Percentiles rank a stretch among this genome's conserved stretches.
Conservation (phyloP, 2,329 filamentous ascomycete species). For the Alternaria longipes region DNA sequence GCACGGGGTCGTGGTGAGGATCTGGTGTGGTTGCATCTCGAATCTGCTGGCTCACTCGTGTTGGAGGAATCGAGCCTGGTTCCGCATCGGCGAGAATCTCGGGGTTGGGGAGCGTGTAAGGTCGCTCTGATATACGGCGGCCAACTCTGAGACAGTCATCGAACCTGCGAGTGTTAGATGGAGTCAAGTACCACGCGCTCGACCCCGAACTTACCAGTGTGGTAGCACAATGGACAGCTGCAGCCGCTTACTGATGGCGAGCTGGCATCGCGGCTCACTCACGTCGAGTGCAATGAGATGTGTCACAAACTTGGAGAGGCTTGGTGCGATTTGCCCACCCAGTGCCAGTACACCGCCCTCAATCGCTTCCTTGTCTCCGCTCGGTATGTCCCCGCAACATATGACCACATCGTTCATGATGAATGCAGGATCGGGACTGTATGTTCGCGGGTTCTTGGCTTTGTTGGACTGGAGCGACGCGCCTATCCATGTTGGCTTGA, state of each 20-base stretch:
- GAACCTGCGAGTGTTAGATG: constrained; percentile 69
- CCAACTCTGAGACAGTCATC: constrained; percentile 95
- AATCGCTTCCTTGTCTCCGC: constrained; percentile 90
- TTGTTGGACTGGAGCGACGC: constrained; percentile 74
- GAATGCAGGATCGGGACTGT: constrained; percentile 88
- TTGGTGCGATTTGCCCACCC: constrained; percentile 80
- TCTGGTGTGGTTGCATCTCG: constrained; percentile 47
- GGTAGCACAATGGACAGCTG: constrained; percentile 87
- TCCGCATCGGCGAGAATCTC: constrained; percentile 68
- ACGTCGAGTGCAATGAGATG: constrained; percentile 86
- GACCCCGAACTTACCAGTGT: constrained; percentile 73
- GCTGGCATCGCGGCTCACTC: constrained; percentile 75
- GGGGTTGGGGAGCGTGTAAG: constrained; percentile 86
- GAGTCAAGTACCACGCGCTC: not conserved
- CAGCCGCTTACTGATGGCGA: constrained; percentile 70
- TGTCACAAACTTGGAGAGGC: constrained; percentile 78
- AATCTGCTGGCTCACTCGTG: constrained; percentile 58
- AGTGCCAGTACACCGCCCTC: constrained; percentile 88
- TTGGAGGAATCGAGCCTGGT: constrained; percentile 47
- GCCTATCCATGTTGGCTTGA: constrained; percentile 82
- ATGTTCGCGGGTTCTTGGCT: constrained; percentile 80
- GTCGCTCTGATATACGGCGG: constrained; percentile 86
- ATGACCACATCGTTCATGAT: constrained; percentile 88
- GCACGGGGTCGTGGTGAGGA: constrained; percentile 34
- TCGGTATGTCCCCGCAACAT: constrained; percentile 83